Base-by-base conservation (phyloP, 257 asterid species). In the Nicotiana knightiana region DNA sequence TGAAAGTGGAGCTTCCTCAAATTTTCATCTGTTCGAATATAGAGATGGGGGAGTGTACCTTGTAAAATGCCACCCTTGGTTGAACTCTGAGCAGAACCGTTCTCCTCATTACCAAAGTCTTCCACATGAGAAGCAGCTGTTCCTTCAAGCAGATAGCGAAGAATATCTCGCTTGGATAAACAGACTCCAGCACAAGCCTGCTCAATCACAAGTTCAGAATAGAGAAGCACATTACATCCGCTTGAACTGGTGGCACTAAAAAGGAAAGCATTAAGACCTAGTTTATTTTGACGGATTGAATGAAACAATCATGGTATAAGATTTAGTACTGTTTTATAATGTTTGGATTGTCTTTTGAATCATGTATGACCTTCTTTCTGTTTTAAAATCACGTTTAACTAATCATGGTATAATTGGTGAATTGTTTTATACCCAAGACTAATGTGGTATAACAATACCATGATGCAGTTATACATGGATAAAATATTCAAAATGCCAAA, bases 71-170 rank as follows among this genome's bases (percentile, higher is more conserved):
- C 70, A 64, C 26, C 54, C 32, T 70, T 76, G 26, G 76, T 76
- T 82, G 89, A 77, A 55, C 73, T 66, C 83, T 12, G 80, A 80
- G 87, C 62, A 43, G 73, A 86, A 81, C 81, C 86, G 73, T 82
- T 85, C 67, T 89, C 97, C 82, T 89, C 94, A 24, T 4, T 85
- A 2, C 79, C 87, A 62, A 86, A 83, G 61, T 87, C 86, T 83
- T 93, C 96, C 75, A 92, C 83, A 84, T 91, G 83, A 81, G 96
- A 85, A 57, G 94, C 99, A 82, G 89, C 88, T 5, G 95, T 96
- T 79, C 97, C 97, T 84, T 93, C 89, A 75, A 92, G 84, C 80
- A 94, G 91, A 83, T 84, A 80, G 51, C 80, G 79, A 28, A 92
- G 85, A 83, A 84, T 79, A 61, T 92, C 94, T 85, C 82, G 86